Conservation (phyloP, 352 stramenopile genomes). For the Thalassiosira mediterranea region DNA sequence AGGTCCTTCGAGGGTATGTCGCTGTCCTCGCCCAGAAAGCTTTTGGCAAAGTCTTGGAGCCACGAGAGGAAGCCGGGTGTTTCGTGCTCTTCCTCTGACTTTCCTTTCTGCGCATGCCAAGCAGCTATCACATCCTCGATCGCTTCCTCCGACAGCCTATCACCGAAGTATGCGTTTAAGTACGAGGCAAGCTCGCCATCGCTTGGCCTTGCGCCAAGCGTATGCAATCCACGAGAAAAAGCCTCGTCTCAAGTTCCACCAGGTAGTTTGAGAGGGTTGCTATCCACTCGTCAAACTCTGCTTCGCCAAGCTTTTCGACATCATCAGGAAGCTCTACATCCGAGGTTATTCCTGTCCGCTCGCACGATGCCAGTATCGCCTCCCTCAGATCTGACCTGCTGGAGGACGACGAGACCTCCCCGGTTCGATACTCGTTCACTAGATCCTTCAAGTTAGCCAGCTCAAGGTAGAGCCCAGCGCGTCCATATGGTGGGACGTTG, state of each 20-base stretch:
- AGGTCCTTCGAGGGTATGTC: neutral
- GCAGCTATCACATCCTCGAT: slow-evolving; percentile 38
- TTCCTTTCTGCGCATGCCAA: slow-evolving; percentile 16
- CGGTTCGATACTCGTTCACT: slow-evolving; percentile 70
- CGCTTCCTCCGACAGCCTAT: slow-evolving; percentile 58
- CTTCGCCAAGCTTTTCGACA: slow-evolving; percentile 1
- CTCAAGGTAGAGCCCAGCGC: slow-evolving; percentile 81
- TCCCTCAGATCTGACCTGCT: slow-evolving; percentile 45
- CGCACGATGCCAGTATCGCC: slow-evolving; percentile 48
- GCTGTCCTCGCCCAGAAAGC: slow-evolving; percentile 26
- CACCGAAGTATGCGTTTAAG: slow-evolving; percentile 76
- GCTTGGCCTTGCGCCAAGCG: slow-evolving; percentile 63
- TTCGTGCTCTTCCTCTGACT: slow-evolving; percentile 4
- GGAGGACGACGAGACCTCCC: no score
- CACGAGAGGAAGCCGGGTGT: slow-evolving; percentile 22
- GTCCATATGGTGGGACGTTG: slow-evolving; percentile 82
- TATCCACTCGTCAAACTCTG: slow-evolving; percentile 62
- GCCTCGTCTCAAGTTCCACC: slow-evolving; percentile 41
- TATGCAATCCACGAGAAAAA: slow-evolving; percentile 83
- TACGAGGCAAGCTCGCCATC: slow-evolving; percentile 72
- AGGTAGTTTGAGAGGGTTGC: slow-evolving; percentile 51
- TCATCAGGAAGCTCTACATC: slow-evolving; percentile 48
- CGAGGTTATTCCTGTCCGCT: slow-evolving; percentile 52
- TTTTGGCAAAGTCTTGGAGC: slow-evolving; percentile 37
- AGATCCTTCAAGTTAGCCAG: slow-evolving; percentile 82